phyloP scores from a whole-genome alignment of 2,329 filamentous ascomycete genomes.

The Botrytis squamosa region DNA sequence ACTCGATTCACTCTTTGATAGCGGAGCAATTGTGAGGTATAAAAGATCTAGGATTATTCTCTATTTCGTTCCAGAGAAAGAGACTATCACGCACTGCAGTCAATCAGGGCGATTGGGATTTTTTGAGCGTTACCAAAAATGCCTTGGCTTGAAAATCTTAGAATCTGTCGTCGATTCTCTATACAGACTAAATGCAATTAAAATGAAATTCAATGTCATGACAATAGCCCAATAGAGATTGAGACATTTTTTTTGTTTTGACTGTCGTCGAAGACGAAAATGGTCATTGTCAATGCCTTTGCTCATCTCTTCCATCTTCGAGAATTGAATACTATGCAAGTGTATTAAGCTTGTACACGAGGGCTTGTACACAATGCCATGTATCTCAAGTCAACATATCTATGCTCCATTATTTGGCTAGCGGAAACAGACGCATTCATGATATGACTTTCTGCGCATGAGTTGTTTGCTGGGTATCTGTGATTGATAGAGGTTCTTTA shows the following conservation, averaged over 20 bases:
- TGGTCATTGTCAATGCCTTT: neutral
- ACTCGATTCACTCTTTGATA: neutral
- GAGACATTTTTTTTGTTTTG: neutral
- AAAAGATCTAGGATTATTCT: neutral
- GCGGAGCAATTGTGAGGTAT: neutral
- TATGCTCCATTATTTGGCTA: too few relatives aligned
- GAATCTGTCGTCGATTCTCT: neutral
- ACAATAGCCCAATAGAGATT: neutral
- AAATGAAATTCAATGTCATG: neutral
- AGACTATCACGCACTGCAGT: too few relatives aligned
- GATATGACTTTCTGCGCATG: neutral
- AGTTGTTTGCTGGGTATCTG: neutral
- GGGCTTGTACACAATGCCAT: neutral
- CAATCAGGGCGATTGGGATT: neutral
- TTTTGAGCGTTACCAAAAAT: neutral
- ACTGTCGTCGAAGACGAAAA: neutral
- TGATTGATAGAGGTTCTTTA: neutral
- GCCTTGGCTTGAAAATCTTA: neutral
- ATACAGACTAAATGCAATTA: rapidly evolving
- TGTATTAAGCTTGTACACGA: too few relatives aligned
- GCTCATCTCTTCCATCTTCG: neutral
- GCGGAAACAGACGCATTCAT: neutral
- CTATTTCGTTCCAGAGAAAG: neutral
- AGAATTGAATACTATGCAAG: too few relatives aligned
- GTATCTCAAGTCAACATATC: too few relatives aligned